These are phyloP conservation scores for Thielaviopsis ethacetica DNA, from an alignment of 2,329 filamentous ascomycete genomes.

Conservation along the genomic window DNA sequence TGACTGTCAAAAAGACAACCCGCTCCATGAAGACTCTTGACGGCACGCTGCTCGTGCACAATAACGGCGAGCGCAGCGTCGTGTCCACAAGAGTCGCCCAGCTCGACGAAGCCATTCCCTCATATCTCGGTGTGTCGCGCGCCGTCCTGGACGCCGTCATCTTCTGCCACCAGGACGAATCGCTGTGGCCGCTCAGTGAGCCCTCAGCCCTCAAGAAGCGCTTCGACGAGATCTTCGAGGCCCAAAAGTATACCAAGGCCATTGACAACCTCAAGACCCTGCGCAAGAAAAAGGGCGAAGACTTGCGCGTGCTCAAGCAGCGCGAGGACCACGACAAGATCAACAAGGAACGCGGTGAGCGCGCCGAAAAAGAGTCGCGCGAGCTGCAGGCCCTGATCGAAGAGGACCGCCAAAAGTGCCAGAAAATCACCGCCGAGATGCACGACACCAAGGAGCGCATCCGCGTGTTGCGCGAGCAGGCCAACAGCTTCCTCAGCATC, in stretches of 20 bases:
- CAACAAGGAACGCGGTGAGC: constrained; percentile 72
- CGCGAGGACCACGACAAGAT: constrained; percentile 62
- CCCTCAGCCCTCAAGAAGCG: constrained; percentile 73
- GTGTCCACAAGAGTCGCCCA: constrained; percentile 70
- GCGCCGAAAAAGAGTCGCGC: constrained; percentile 47
- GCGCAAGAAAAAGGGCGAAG: constrained; percentile 64
- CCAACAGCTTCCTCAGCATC: constrained; percentile 56
- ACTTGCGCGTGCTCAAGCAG: constrained; percentile 56
- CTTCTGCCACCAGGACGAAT: constrained; percentile 97
- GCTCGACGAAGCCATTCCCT: constrained; percentile 68
- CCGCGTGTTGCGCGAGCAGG: constrained; percentile 53
- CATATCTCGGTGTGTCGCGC: constrained; percentile 73
- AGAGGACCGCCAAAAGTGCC: constrained; percentile 38
- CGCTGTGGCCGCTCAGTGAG: constrained; percentile 89
- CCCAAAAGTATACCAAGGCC: constrained; percentile 89
- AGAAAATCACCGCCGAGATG: constrained; percentile 42
- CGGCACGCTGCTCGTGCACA: constrained; percentile 55
- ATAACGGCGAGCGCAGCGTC: constrained; percentile 62
- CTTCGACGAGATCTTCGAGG: constrained; percentile 97
- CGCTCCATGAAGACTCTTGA: constrained; percentile 73
- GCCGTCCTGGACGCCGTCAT: constrained; percentile 90
- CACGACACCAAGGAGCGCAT: constrained; percentile 40
- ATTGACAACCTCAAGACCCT: constrained; percentile 87
- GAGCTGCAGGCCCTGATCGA: constrained; percentile 53
- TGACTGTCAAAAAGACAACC: constrained; percentile 69